These are phyloP conservation scores for Hirschioporus abietinus DNA, from an alignment of 768 basidiomycete species.

Conservation along the genomic window DNA sequence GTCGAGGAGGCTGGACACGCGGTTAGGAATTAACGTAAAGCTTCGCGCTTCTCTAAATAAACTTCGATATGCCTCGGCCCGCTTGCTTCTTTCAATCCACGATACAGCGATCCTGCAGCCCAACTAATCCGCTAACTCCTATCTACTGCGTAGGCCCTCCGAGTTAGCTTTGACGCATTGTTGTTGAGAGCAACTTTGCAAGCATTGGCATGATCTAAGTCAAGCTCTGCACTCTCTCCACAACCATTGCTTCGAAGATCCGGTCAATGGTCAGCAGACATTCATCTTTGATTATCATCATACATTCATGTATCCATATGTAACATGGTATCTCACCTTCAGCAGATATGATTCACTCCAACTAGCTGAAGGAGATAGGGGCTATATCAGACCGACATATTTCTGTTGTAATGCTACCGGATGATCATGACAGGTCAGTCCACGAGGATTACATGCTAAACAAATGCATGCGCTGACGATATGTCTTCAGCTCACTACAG, in stretches of 20 bases:
- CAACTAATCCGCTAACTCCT: background rate
- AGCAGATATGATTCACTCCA: background rate
- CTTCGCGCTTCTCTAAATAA: background rate
- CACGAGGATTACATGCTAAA: background rate
- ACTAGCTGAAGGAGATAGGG: background rate
- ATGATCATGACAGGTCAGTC: background rate
- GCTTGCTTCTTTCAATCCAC: background rate
- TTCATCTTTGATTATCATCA: background rate
- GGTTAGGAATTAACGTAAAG: background rate
- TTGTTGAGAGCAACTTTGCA: background rate
- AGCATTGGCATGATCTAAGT: background rate
- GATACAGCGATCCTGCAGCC: background rate
- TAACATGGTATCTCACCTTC: background rate
- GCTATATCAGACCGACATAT: background rate
- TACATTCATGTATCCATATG: background rate
- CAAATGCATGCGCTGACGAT: background rate
- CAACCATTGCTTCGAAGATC: background rate
- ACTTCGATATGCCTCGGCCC: background rate
- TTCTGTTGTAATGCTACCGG: background rate
- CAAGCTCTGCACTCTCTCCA: background rate
- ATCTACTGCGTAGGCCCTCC: background rate
- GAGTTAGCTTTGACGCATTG: background rate
- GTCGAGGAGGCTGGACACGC: background rate
- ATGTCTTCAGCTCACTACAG: background rate
- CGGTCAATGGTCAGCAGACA: background rate